Evolutionary conservation across 2,329 filamentous ascomycete genomes (phyloP), one percentile per base, ranked within the genome.

Genomic region (Coniochaeta sp.): DNA sequence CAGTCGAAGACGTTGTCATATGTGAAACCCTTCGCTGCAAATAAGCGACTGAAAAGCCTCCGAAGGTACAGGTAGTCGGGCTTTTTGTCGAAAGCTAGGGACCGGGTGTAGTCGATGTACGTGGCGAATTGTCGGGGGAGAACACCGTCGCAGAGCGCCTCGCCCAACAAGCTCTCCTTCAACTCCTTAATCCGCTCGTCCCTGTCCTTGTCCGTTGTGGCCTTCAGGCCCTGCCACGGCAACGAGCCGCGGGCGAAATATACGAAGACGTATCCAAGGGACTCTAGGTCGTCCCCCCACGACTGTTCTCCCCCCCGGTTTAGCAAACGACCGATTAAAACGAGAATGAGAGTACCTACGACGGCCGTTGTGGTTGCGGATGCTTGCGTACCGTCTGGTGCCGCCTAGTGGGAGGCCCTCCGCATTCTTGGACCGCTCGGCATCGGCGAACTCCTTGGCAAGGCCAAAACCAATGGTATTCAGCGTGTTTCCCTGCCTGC

Each of bases 171-270:
- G n/a, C 84, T 97, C 93, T 97, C 97, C 90, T 98, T 98, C 88
- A 97, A 97, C 83, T 97, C 93, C 93, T 97, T 97, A 79, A 98
- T 98, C 66, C 93, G 87, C 79, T 98, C 93, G 74, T 98, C 97
- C 82, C 97, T 97, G 81, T 97, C 92, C 87, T 96, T 96, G 86
- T 96, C 96, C 66, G 92, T 96, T 68, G 92, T 91, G 79, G 93
- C 93, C 85, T 96, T 96, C 59, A 97, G 83, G 61, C 93, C 93
- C 81, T 98, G 93, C 95, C 93, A 98, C 63, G 95, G 93, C 60
- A 98, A 90, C 65, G 93, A 96, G 65, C 93, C 93, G 77, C 93
- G 93, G 83, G 92, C 96, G 81, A 98, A 98, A 84, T 98, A 98
- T 63, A 98, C 88, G 91, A 98, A 96, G 71, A 98, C 92, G 70